Base-by-base conservation (phyloP, 176 grass and related monocot species). In the Neostapfia colusana region DNA sequence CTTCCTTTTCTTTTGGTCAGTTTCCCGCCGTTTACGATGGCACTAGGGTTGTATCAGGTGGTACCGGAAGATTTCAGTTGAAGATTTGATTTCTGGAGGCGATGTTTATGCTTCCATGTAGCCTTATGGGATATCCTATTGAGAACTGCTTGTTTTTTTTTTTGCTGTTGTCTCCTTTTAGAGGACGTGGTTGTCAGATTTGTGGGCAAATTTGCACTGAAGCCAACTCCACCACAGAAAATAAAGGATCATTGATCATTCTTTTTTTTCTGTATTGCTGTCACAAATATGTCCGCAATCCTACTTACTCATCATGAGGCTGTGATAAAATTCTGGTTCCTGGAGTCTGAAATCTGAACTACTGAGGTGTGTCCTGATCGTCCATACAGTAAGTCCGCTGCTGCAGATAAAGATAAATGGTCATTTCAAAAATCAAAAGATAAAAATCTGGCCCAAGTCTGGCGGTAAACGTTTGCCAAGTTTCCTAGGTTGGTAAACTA, bases 41-140 rank as follows among this genome's bases (percentile, higher is more conserved):
- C 51, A 35, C 39, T 18, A 25, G 64, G 77, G 65, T 76, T 77
- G 73, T 70, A 63, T 69, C 58, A 28, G 11, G 31, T 76, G 53
- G 35, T 44, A 59, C 21, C 54, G 25, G 42, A 74, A 61, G 31
- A 38, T 76, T 59, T 49, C 72, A 28, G 14, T 27, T 48, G n/a
- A 57, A 76, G 31, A 39, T 28, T 61, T 75, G 27, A 44, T 48
- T 58, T 68, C 8, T 61, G 72, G 66, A 76, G 41, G 49, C 6
- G 18, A 38, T 81, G 43, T 51, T 69, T 68, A 18, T 35, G 21
- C 44, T 16, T 38, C 20, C 63, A 61, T 76, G 64, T 40, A 48
- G 10, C 5, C 44, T 62, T 70, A 51, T 60, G 54, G 42, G 62
- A 62, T 39, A n/a, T 60, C n/a, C 39, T 72, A 78, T 18, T 41